Evolutionary conservation across 148 eudicot species (phyloP), one percentile per base, ranked within the genome.

Genomic region (Spergularia marina): DNA sequence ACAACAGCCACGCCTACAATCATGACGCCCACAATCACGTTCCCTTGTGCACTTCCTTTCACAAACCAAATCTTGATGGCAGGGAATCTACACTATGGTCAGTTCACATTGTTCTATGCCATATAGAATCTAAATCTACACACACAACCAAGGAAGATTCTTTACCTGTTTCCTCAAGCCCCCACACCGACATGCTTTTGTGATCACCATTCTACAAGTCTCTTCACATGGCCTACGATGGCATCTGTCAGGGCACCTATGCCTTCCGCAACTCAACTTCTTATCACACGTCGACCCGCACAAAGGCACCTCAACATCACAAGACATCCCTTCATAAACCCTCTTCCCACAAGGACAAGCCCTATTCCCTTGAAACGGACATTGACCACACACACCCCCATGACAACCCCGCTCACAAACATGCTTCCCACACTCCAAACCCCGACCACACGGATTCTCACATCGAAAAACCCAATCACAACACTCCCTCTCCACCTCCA

Each of bases 11-110:
- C 99, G 91, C 79, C 91, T 92, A 72, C 99, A 95, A 66, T 97
- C 96, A 91, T 95, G 99, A 64, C 97, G 96, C 63, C 94, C 98
- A 90, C 99, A 95, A 76, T 95, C 98, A 55, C 98, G 82, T 73
- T 88, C 74, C 49, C 70, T 87, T 78, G 84, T 84, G 70, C 99
- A 95, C 85, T 95, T 95, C 85, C 99, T 89, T 73, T 95, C 99
- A 73, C 99, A 95, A 21, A 86, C 85, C 83, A 95, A 80, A 77
- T 91, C 97, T 90, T 92, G 99, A 89, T 89, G 80, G 86, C 99
- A 95, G 53, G 99, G 99, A 82, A 95, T 87, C 99, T 95, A 89
- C 82, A 87, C 76, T 74, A 92, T 75, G 44, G 75, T 82, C 67
- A 90, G 80, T 79, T 71, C 36, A 66, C 54, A 77, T 53, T 72